Percentiles rank a stretch among this genome's conserved stretches.
These are phyloP conservation scores for Rubus parviflorus DNA, from an alignment of 306 rosid genomes.

Conservation along the genomic window DNA sequence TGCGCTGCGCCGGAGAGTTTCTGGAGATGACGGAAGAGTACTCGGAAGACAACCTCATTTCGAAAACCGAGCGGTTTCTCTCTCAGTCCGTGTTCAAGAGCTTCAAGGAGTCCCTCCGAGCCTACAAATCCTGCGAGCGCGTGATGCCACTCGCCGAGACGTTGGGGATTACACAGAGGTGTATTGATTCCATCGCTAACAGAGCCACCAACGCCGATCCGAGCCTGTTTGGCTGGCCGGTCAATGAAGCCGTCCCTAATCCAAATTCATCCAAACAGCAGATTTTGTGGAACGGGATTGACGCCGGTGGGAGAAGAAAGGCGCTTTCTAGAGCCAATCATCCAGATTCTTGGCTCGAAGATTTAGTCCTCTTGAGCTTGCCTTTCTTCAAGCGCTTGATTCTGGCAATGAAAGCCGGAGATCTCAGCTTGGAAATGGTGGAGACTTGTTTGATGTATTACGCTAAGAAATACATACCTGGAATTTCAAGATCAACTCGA, in stretches of 20 bases:
- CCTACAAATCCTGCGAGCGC: constrained; percentile 76
- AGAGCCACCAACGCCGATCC: constrained; percentile 74
- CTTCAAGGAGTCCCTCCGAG: constrained; percentile 66
- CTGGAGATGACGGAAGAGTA: constrained; percentile 90
- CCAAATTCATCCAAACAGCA: constrained; percentile 48
- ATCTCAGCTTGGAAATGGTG: constrained; percentile 58
- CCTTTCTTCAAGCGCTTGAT: constrained; percentile 72
- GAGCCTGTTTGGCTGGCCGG: constrained; percentile 83
- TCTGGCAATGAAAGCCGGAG: constrained; percentile 50
- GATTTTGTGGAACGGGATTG: constrained; percentile 69
- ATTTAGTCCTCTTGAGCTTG: constrained; percentile 58
- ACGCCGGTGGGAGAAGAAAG: constrained; percentile 51
- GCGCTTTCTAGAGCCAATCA: constrained; percentile 28
- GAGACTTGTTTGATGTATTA: constrained; percentile 78
- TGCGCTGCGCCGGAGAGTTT: constrained; percentile 95
- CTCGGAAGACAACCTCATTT: constrained; percentile 81
- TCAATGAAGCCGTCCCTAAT: constrained; percentile 29
- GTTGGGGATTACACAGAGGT: constrained; percentile 63
- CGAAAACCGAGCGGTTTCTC: constrained; percentile 72
- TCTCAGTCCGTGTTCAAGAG: constrained; percentile 67
- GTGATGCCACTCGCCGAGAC: constrained; percentile 61
- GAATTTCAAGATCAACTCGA: constrained; percentile 69
- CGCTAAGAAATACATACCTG: constrained; percentile 83
- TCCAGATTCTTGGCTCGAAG: constrained; percentile 78
- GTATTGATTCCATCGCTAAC: constrained; percentile 60